Evolutionary conservation across 495 filamentous ascomycete species (phyloP), one percentile per base, ranked within the genome.

Genomic region (Daldinia decipiens): DNA sequence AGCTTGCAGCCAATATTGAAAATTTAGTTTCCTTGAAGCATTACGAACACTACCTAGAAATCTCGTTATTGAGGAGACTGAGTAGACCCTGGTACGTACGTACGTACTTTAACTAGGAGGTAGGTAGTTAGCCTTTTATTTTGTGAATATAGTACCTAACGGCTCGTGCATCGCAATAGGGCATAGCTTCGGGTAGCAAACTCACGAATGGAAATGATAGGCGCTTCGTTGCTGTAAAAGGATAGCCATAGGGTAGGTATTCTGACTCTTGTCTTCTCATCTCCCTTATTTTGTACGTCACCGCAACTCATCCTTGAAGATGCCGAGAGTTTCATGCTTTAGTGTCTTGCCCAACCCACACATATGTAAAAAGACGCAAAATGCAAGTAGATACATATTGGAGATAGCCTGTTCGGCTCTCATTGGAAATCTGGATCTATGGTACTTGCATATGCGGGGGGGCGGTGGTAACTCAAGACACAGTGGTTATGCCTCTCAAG

Each of bases 351-450:
- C 31, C 40, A 21, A 21, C 54, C 50, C 47, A 47, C 32, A 65
- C 34, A 53, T 47, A 63, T 27, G 47, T 38, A 65, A 65, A 60
- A 73, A 62, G 39, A 34, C 65, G 61, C 64, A 65, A 47, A 34
- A 68, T 65, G 58, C 57, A 65, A 65, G 45, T 59, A 57, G 60
- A 62, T 62, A 27, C 26, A 27, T 27, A 73, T 68, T 57, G 40
- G 65, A 24, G 70, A 68, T 65, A 62, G 51, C 63, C 61, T 73
- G 57, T 62, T 43, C 65, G 65, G 24, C 52, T 68, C 60, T 68
- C 52, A 68, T 68, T 73, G 65, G 51, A 53, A 68, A 73, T 66
- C 62, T 74, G 71, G 59, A 74, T 74, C 67, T 70, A 59, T 74
- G 24, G 19, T 58, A 62, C 58, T 65, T 67, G 66, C 71, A 74